Evolutionary conservation across 495 filamentous ascomycete genomes (phyloP).

Genomic region (Penicillium canescens): DNA sequence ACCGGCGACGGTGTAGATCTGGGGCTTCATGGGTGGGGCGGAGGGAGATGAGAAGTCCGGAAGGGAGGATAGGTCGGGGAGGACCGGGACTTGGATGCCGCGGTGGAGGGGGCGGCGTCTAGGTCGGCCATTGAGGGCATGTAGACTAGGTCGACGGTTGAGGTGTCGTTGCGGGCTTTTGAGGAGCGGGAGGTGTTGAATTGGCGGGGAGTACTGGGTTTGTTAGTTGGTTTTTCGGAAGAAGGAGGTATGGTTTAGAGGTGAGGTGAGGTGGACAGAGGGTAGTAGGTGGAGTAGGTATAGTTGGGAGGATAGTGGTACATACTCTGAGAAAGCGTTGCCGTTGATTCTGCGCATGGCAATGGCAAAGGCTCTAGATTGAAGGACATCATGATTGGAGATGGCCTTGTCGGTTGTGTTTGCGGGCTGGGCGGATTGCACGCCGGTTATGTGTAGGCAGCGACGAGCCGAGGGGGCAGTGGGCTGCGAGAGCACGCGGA

Average conservation of each 20-base stretch:
- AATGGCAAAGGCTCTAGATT: slow-evolving; percentile 56
- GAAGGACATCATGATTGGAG: slow-evolving; percentile 52
- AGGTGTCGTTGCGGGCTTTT: slow-evolving; percentile 56
- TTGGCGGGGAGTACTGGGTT: slow-evolving; percentile 39
- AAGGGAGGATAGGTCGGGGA: slow-evolving; percentile 46
- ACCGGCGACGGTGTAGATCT: slow-evolving; percentile 57
- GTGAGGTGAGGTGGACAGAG: background rate
- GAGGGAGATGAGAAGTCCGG: slow-evolving; percentile 19
- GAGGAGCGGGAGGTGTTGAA: slow-evolving; percentile 61
- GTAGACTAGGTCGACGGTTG: slow-evolving; percentile 65
- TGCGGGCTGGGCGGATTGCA: slow-evolving; percentile 46
- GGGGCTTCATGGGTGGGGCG: slow-evolving; percentile 50
- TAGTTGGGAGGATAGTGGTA: background rate
- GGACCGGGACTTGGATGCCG: slow-evolving; percentile 51
- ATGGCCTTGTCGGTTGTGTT: slow-evolving; percentile 40
- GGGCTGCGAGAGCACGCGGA: slow-evolving; percentile 47
- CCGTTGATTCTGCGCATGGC: slow-evolving; percentile 48
- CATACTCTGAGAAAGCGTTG: slow-evolving; percentile 43
- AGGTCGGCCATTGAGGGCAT: slow-evolving; percentile 54
- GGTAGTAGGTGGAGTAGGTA: background rate
- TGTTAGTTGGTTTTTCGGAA: slow-evolving; percentile 17
- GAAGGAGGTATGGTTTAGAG: background rate
- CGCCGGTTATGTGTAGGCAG: slow-evolving; percentile 55
- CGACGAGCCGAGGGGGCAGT: slow-evolving; percentile 43
- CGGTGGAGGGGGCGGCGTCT: slow-evolving; percentile 28